phyloP scores from a whole-genome alignment of 2,329 filamentous ascomycete genomes.

The Colletotrichum falcatum region DNA sequence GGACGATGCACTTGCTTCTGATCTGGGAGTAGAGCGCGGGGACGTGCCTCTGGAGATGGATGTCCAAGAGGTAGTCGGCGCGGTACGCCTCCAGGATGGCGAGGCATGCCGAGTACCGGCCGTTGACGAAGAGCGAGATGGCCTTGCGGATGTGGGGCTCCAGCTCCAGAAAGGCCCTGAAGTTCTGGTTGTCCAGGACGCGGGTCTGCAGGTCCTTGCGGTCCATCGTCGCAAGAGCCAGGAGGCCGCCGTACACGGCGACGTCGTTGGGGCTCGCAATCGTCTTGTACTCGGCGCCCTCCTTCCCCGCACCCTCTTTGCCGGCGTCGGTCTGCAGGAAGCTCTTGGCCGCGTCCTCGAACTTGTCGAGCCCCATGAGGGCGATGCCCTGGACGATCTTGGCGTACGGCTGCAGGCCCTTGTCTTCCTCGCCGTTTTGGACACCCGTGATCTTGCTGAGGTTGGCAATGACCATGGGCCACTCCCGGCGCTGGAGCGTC shows the following conservation, averaged over 20 bases:
- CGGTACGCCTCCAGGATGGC: slow-evolving; percentile 84
- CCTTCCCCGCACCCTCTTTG: slow-evolving; percentile 52
- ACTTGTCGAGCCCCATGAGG: slow-evolving; percentile 60
- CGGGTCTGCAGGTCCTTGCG: slow-evolving; percentile 77
- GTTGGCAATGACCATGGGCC: slow-evolving; percentile 73
- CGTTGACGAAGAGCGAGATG: slow-evolving; percentile 88
- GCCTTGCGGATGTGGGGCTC: slow-evolving; percentile 95
- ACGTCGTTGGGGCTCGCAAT: slow-evolving; percentile 88
- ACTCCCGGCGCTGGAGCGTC: slow-evolving; percentile 81
- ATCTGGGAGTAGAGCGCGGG: slow-evolving; percentile 77
- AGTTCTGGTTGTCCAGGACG: slow-evolving; percentile 84
- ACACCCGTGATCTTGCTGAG: slow-evolving; percentile 72
- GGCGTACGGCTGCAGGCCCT: slow-evolving; percentile 63
- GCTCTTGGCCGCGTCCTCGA: slow-evolving; percentile 72
- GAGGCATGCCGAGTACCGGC: slow-evolving; percentile 88
- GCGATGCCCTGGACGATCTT: slow-evolving; percentile 65
- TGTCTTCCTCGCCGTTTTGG: slow-evolving; percentile 59
- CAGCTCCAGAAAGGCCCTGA: slow-evolving; percentile 89
- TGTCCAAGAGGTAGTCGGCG: slow-evolving; percentile 88
- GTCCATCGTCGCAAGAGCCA: slow-evolving; percentile 90
- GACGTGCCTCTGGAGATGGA: slow-evolving; percentile 84
- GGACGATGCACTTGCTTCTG: slow-evolving; percentile 90
- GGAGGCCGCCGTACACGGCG: slow-evolving; percentile 90
- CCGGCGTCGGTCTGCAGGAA: slow-evolving; percentile 73
- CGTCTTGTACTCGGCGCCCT: slow-evolving; percentile 69